phyloP scores from a whole-genome alignment of 305 asterid species.

The Solanum hybrid region DNA sequence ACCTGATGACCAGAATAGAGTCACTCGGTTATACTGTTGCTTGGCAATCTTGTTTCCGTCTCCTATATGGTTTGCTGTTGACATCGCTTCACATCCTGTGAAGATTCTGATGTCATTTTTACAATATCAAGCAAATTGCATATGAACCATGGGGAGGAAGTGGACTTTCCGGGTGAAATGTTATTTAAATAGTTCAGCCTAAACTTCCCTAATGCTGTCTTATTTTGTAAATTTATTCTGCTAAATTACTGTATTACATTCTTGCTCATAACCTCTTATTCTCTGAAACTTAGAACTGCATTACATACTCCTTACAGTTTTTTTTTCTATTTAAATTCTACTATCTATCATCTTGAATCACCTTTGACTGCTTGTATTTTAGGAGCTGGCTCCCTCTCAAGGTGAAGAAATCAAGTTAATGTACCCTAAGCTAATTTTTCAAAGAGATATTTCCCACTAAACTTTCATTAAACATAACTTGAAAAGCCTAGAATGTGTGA shows the following conservation, averaged over 20 bases:
- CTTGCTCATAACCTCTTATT: background rate
- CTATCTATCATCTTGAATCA: background rate
- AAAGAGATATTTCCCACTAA: background rate
- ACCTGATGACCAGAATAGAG: conserved; percentile 1
- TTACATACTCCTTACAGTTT: background rate
- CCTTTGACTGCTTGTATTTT: background rate
- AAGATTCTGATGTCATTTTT: background rate
- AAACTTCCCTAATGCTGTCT: background rate
- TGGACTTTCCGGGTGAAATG: background rate
- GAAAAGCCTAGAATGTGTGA: background rate
- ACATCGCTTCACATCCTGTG: background rate
- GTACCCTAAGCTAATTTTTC: background rate
- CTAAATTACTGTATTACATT: background rate
- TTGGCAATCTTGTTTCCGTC: background rate
- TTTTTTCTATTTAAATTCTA: background rate
- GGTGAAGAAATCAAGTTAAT: background rate
- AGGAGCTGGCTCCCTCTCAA: background rate
- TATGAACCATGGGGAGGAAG: background rate
- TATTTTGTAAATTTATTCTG: background rate
- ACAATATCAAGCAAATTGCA: background rate
- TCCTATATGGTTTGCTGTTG: background rate
- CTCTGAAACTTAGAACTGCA: background rate
- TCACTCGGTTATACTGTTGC: background rate
- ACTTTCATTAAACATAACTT: background rate
- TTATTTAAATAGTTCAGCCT: background rate